Base-by-base conservation (phyloP, 2,329 filamentous ascomycete species). In the Colletotrichum camelliae region DNA sequence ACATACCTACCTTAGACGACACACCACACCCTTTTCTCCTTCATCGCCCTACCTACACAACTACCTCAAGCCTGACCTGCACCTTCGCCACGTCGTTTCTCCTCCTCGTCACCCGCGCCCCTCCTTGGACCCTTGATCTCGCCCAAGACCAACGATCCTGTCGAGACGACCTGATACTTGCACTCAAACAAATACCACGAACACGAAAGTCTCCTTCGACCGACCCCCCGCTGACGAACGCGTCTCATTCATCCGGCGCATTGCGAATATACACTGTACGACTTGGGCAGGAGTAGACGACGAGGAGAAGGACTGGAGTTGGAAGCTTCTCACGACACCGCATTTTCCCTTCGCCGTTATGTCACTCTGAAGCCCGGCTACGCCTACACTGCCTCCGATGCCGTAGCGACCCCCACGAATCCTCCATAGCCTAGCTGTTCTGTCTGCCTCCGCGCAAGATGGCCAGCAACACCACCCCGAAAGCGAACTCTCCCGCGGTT, bases 381-480 rank as follows among this genome's bases (percentile, higher is more conserved):
- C 68, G 74, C 60, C 15, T 61, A 52, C 58, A 52, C 57, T 60
- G 58, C 60, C 64, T 37, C 67, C 39, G 29, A 69, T 67, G 69
- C 31, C 35, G 37, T 74, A 76, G 65, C 60, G 67, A 39, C 37
- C 35, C 57, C 21, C 35, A 37, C 72, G 43, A 52, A 52, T 24
- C n/a, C 18, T 52, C n/a, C 8, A 64, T 27, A 33, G n/a, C 37
- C 62, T 64, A 27, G 64, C 27, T 31, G 57, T 74, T 70, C 48
- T 48, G 31, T 48, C 37, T 33, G 33, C 35, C 57, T 18, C 31
- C 24, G 64, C 55, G 64, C 74, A 78, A 70, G 43, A 84, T 84
- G 82, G 80, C 81, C 33, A 82, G 80, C 78, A 80, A 79, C 75
- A 81, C 80, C 60, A 75, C 77, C 37, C 80, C 82, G 29, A 85